Percentiles rank a stretch among this genome's conserved stretches.
Evolutionary conservation across 139 green algal species (phyloP).

Genomic region (Desmodesmus armatus): DNA sequence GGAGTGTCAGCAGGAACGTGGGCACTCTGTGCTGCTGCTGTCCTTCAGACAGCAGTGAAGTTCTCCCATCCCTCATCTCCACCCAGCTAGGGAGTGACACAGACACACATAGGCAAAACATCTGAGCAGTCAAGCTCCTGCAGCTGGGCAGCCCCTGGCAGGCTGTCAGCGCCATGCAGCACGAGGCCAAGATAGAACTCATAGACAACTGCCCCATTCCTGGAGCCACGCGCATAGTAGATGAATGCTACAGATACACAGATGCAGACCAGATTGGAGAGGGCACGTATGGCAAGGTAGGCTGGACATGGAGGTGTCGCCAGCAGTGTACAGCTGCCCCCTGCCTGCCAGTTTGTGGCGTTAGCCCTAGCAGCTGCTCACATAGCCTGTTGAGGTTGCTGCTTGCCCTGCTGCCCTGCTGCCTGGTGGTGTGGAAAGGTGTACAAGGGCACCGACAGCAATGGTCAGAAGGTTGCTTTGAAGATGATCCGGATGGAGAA

Average conservation of each 20-base stretch:
- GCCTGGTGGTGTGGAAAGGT: slow-evolving; percentile 23
- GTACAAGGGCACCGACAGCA: slow-evolving; percentile 50
- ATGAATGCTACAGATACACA: slow-evolving; percentile 71
- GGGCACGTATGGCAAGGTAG: slow-evolving; percentile 88
- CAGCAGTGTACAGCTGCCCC: background rate
- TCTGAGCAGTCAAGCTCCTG: no score
- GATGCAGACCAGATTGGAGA: slow-evolving; percentile 82
- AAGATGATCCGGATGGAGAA: slow-evolving; percentile 99
- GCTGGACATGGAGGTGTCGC: background rate
- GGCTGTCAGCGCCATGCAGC: background rate
- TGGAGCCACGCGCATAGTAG: slow-evolving; percentile 63
- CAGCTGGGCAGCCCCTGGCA: background rate
- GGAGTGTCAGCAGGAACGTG: no score
- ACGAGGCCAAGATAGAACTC: slow-evolving; percentile 19
- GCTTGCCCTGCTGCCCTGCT: background rate
- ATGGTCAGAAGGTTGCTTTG: slow-evolving; percentile 82
- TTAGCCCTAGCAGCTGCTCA: no score
- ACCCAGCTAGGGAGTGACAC: no score
- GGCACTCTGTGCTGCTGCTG: no score
- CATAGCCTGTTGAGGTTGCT: background rate
- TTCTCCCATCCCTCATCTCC: no score
- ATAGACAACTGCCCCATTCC: background rate
- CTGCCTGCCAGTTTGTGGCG: background rate
- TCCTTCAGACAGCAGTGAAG: no score
- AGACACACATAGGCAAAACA: no score